Conservation (phyloP, 2,329 filamentous ascomycete genomes). For the Bipolaris sorokiniana region DNA sequence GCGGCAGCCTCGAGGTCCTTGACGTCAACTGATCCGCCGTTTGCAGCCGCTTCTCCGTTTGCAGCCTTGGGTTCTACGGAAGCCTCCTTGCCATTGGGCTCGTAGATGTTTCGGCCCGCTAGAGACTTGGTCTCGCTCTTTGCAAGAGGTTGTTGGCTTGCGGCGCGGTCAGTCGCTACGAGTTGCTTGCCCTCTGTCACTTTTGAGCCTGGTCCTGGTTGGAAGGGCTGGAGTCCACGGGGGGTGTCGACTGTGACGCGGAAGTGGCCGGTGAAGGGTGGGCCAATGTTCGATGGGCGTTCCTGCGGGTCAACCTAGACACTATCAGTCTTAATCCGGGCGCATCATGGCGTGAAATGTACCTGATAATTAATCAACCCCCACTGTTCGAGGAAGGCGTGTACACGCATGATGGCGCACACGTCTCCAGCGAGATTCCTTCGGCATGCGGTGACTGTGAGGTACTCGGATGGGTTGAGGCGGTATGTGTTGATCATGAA, state of each 20-base stretch:
- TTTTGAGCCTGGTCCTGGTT: conserved; percentile 78
- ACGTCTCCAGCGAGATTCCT: conserved; percentile 96
- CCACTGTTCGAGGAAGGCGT: conserved; percentile 98
- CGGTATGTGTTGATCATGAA: conserved; percentile 99
- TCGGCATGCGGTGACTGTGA: conserved; percentile 94
- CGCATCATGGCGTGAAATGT: conserved; percentile 30
- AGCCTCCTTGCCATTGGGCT: conserved; percentile 85
- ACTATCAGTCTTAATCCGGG: conserved; percentile 7
- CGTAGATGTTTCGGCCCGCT: conserved; percentile 93
- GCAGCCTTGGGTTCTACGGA: conserved; percentile 65
- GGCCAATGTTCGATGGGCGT: conserved; percentile 91
- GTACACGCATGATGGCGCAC: conserved; percentile 98
- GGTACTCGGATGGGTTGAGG: conserved; percentile 91
- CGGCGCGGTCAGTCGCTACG: conserved; percentile 73
- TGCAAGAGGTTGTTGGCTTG: conserved; percentile 66
- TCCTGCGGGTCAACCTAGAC: conserved; percentile 93
- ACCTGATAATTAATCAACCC: conserved; percentile 99
- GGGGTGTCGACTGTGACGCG: conserved; percentile 95
- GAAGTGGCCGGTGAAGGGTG: conserved; percentile 97
- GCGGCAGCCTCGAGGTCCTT: conserved; percentile 67
- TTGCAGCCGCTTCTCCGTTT: conserved; percentile 69
- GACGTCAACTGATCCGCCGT: conserved; percentile 67
- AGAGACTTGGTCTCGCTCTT: conserved; percentile 91
- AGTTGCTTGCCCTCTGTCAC: conserved; percentile 66
- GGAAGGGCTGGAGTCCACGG: conserved; percentile 91